Evolutionary conservation across 2,329 filamentous ascomycete species (phyloP).

Genomic region (Penicillium sp.): DNA sequence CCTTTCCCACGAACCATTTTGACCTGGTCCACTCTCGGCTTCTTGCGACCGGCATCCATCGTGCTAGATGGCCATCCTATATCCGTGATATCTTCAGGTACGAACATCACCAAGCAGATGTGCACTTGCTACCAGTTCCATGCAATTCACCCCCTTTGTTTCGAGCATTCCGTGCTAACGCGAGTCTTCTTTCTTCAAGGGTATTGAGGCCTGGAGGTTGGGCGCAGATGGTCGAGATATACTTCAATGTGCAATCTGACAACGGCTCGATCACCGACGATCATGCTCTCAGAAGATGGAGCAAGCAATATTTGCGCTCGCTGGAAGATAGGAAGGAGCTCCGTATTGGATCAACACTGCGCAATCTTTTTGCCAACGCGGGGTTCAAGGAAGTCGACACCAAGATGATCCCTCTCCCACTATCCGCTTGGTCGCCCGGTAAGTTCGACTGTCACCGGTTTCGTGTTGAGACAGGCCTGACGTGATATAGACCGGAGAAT

Average conservation of each 20-base stretch:
- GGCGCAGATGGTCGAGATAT: conserved; percentile 83
- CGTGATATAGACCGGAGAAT: conserved; percentile 36
- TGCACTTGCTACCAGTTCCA: neutral
- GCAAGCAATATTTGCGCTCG: conserved; percentile 56
- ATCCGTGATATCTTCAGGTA: conserved; percentile 63
- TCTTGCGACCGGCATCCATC: conserved; percentile 59
- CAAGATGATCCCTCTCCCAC: conserved; percentile 59
- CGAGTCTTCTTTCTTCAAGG: conserved; percentile 17
- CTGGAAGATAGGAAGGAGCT: conserved; percentile 62
- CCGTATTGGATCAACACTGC: conserved; percentile 56
- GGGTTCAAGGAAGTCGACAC: conserved; percentile 65
- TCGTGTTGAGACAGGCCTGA: conserved; percentile 14
- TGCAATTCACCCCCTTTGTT: neutral
- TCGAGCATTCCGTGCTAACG: conserved; percentile 7
- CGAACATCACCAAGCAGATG: conserved; percentile 12
- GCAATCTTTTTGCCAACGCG: conserved; percentile 53
- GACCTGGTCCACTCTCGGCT: conserved; percentile 73
- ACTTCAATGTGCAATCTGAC: conserved; percentile 78
- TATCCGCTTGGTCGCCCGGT: conserved; percentile 66
- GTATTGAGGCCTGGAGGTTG: conserved; percentile 67
- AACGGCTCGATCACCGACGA: conserved; percentile 68
- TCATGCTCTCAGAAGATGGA: conserved; percentile 63
- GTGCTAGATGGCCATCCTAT: conserved; percentile 67
- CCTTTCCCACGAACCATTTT: conserved; percentile 65
- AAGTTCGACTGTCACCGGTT: conserved; percentile 25